A percentile compares a stretch with the other conserved stretches of the same genome.
These are phyloP conservation scores for Gentiana straminea DNA, from an alignment of 257 asterid species.

Conservation along the genomic window DNA sequence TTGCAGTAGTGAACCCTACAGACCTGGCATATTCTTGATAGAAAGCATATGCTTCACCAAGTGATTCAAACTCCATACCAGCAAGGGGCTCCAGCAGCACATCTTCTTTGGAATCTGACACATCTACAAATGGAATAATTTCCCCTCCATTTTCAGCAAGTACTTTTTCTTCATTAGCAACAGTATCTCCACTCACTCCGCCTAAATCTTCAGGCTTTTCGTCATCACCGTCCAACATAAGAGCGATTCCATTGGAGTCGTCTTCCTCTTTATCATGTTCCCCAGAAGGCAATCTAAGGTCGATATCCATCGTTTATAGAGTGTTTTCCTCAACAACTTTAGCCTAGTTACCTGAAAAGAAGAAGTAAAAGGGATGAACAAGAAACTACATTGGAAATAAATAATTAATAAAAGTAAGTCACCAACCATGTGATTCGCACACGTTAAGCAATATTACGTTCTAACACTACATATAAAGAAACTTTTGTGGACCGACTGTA, in stretches of 20 bases:
- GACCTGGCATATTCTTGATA: constrained; percentile 96
- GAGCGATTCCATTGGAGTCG: constrained; percentile 51
- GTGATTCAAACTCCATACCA: constrained; percentile 96
- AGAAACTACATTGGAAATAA: constrained; percentile 5
- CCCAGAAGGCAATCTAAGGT: constrained; percentile 84
- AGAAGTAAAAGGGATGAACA: constrained; percentile 2
- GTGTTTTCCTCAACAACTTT: background rate
- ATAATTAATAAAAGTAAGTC: background rate
- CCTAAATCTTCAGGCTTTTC: constrained; percentile 51
- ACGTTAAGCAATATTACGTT: background rate
- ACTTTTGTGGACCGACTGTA: no score
- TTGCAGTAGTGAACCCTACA: constrained; percentile 82
- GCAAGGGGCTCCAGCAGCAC: constrained; percentile 91
- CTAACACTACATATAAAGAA: no score
- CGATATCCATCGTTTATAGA: constrained; percentile 55
- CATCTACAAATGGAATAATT: constrained; percentile 35
- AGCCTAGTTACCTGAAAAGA: constrained; percentile 16
- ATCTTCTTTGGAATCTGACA: constrained; percentile 54
- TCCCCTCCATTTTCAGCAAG: constrained; percentile 54
- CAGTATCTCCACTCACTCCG: constrained; percentile 41
- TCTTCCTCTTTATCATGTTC: constrained; percentile 64
- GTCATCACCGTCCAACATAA: constrained; percentile 62
- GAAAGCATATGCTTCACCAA: constrained; percentile 86
- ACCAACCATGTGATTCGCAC: background rate
- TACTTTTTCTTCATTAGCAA: constrained; percentile 39